These are phyloP conservation scores for Fusarium kyushuense DNA, from an alignment of 2,329 filamentous ascomycete genomes.

Conservation along the genomic window DNA sequence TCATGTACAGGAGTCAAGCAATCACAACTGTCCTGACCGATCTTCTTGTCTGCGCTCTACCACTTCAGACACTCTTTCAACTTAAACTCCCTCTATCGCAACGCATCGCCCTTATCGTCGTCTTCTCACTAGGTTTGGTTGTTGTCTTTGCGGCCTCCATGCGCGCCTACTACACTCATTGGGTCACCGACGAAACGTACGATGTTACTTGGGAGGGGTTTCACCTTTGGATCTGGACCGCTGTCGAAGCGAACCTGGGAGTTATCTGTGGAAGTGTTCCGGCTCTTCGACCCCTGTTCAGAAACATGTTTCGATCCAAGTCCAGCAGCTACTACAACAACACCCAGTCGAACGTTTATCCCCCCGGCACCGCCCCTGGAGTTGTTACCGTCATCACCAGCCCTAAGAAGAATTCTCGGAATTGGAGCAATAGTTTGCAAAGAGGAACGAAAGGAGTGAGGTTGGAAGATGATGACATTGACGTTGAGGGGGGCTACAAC, in stretches of 20 bases:
- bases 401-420: slow-evolving; percentile 26
- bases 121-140: slow-evolving; percentile 55
- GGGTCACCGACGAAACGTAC: slow-evolving; percentile 53
- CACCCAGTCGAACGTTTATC: slow-evolving; percentile 36
- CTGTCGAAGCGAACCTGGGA: slow-evolving; percentile 57
- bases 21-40: slow-evolving; percentile 52
- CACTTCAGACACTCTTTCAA: slow-evolving; percentile 52
- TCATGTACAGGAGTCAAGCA: slow-evolving; percentile 47
- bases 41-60: slow-evolving; percentile 54
- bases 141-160: slow-evolving; percentile 55
- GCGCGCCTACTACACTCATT: slow-evolving; percentile 54
- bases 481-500: slow-evolving; percentile 35
- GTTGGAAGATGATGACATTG: slow-evolving; percentile 44
- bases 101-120: slow-evolving; percentile 52
- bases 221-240: slow-evolving; percentile 58
- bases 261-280: slow-evolving; percentile 57
- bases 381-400: slow-evolving; percentile 33
- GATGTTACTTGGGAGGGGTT: slow-evolving; percentile 58
- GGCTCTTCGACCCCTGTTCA: slow-evolving; percentile 49
- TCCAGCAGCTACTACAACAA: slow-evolving; percentile 44
- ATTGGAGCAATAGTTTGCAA: slow-evolving; percentile 41
- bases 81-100: slow-evolving; percentile 52
- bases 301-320: slow-evolving; percentile 44
- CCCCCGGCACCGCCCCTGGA: slow-evolving; percentile 33
- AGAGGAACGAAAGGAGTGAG: slow-evolving; percentile 41